Base-by-base conservation (phyloP, 2,329 filamentous ascomycete species). In the Drechslera avenae region DNA sequence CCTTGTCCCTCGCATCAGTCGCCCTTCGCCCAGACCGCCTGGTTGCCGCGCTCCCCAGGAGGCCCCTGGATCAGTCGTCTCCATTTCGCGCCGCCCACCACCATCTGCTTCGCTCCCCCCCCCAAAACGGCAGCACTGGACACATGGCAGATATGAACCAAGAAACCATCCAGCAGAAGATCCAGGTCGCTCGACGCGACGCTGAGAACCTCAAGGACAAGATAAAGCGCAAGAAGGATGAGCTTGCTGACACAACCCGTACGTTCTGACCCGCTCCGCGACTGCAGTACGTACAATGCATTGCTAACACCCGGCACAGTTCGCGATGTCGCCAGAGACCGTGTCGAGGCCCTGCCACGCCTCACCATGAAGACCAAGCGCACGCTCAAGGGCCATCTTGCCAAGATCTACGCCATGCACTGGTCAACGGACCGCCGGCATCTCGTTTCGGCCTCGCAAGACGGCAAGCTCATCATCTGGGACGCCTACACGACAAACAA, bases 191-290 rank as follows among this genome's bases (percentile, higher is more conserved):
- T 75, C 87, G 94, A 78, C 90, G 94, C 81, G 94, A 99, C 83
- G 94, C 94, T 69, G 94, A 97, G 82, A 92, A 90, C 46, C 82
- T 97, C 67, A 97, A 97, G 83, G 93, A 97, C 76, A 88, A 90
- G 78, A 97, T 97, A 86, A 97, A 97, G 88, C 87, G 92, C 79
- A 96, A 96, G 86, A 97, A 97, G 89, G 94, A 99, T 85, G 94
- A 97, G 80, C 85, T 99, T 67, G 93, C 93, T 74, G 94, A 99
- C 78, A 96, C 92, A 60, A 95, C 92, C 73, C 88, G 94, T 99
- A 86, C 85, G 93, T 78, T 50, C 50, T 46, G 50, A 36, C 33
- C 16, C 18, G 21, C 37, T 21, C 30, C 21, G 18, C 37, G 39
- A 18, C 32, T 5, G n/a, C 32, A 30, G 16, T 28, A 21, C 14